These are phyloP conservation scores for Amylocystis lapponica DNA, from an alignment of 768 basidiomycete species.

Conservation along the genomic window DNA sequence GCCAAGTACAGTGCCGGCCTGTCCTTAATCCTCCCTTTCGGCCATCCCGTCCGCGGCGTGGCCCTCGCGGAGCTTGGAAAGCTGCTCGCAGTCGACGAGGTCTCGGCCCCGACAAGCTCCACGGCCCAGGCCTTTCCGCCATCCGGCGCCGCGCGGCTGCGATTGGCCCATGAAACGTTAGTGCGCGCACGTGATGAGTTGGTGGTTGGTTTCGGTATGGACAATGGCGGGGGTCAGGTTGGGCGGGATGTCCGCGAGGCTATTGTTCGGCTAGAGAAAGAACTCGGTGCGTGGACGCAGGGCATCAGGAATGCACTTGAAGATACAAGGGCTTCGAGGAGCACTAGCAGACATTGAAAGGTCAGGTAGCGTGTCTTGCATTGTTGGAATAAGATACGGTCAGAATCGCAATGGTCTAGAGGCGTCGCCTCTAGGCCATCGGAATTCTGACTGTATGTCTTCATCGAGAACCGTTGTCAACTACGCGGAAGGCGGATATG, in stretches of 20 bases:
- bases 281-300: conserved; percentile 63
- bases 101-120: conserved; percentile 30
- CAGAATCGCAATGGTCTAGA: too few relatives aligned
- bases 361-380: too few relatives aligned
- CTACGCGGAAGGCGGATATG: too few relatives aligned
- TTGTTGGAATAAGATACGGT: too few relatives aligned
- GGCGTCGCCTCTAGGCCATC: too few relatives aligned
- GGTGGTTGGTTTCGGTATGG: conserved; percentile 63
- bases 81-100: conserved; percentile 74
- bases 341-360: too few relatives aligned
- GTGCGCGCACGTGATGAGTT: conserved; percentile 57
- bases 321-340: conserved; percentile 26
- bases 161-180: conserved; percentile 60
- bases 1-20: conserved; percentile 52
- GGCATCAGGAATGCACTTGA: conserved; percentile 53
- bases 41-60: conserved; percentile 75
- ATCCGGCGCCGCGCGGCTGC: conserved; percentile 56
- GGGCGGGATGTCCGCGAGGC: conserved; percentile 57
- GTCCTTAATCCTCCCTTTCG: conserved; percentile 43
- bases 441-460: too few relatives aligned
- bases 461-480: too few relatives aligned
- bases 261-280: conserved; percentile 61
- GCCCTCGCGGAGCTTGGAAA: conserved; percentile 79
- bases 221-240: conserved; percentile 66
- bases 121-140: conserved; percentile 48